phyloP scores from a whole-genome alignment of 495 filamentous ascomycete species.

The Darksidea phi region DNA sequence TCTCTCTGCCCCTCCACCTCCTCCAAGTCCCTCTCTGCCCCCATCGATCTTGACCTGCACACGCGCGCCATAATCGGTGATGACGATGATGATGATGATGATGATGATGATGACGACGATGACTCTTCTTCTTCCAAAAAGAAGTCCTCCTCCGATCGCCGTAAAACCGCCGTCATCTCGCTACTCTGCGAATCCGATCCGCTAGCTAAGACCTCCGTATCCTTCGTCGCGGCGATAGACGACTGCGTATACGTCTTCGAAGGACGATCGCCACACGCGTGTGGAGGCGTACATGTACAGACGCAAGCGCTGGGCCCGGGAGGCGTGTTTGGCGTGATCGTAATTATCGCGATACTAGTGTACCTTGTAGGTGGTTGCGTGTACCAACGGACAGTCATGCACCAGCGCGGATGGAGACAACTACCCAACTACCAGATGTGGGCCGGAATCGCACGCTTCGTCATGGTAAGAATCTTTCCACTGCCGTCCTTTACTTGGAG shows the following conservation, averaged over 20 bases:
- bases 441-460: constrained; percentile 80
- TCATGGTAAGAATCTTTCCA: constrained; percentile 86
- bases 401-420: constrained; percentile 93
- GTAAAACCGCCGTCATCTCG: constrained; percentile 86
- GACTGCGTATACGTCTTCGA: constrained; percentile 97
- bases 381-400: constrained; percentile 92
- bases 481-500: too few relatives aligned
- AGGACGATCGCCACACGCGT: constrained; percentile 81
- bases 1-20: constrained; percentile 64
- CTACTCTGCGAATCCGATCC: constrained; percentile 87
- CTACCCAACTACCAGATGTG: constrained; percentile 92
- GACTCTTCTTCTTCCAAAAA: constrained; percentile 37
- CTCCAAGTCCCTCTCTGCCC: constrained; percentile 20
- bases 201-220: constrained; percentile 58
- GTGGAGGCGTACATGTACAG: constrained; percentile 65
- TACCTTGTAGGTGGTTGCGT: constrained; percentile 92
- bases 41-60: too few relatives aligned
- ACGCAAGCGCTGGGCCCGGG: constrained; percentile 70
- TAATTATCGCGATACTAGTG: constrained; percentile 74
- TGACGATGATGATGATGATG: constrained; percentile 46
- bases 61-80: constrained; percentile 37
- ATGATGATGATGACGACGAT: constrained; percentile 42
- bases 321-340: constrained; percentile 91
- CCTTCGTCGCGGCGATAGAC: constrained; percentile 81
- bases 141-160: constrained; percentile 45